A percentile compares a stretch with the other conserved stretches of the same genome.
Conservation (phyloP, 2,329 filamentous ascomycete species). For the Fusarium tanahbumbuense region DNA sequence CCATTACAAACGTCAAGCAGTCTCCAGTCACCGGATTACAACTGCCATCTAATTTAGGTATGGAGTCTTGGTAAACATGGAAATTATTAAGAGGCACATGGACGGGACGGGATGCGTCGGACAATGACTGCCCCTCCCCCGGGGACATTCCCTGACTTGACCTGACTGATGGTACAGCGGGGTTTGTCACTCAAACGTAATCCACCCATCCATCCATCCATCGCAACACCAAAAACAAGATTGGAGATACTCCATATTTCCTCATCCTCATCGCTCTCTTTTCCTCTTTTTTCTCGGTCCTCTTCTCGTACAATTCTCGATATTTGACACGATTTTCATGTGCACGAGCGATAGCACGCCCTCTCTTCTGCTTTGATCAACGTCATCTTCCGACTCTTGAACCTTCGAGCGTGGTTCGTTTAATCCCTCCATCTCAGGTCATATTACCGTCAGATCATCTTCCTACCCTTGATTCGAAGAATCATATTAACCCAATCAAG, state of each 20-base stretch:
- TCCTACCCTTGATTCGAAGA: background rate
- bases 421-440: constrained; percentile 15
- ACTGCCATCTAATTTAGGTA: background rate
- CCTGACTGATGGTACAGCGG: constrained; percentile 22
- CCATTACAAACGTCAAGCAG: background rate
- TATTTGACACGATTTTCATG: background rate
- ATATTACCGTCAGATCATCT: constrained; percentile 32
- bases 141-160: background rate
- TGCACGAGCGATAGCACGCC: background rate
- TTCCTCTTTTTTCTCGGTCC: background rate
- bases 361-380: background rate
- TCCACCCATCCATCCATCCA: constrained; percentile 7
- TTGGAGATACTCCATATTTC: constrained; percentile 17
- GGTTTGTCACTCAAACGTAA: constrained; percentile 37
- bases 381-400: background rate
- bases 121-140: constrained; percentile 21
- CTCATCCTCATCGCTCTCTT: background rate
- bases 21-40: background rate
- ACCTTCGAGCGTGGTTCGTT: constrained; percentile 2
- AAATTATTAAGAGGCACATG: constrained; percentile 5
- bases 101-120: background rate
- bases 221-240: constrained; percentile 32
- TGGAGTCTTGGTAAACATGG: background rate
- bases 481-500: constrained; percentile 3
- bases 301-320: background rate